Percentiles rank a stretch among this genome's conserved stretches.
Conservation (phyloP, 805 yeast species). For the Candida vartiovaarae region DNA sequence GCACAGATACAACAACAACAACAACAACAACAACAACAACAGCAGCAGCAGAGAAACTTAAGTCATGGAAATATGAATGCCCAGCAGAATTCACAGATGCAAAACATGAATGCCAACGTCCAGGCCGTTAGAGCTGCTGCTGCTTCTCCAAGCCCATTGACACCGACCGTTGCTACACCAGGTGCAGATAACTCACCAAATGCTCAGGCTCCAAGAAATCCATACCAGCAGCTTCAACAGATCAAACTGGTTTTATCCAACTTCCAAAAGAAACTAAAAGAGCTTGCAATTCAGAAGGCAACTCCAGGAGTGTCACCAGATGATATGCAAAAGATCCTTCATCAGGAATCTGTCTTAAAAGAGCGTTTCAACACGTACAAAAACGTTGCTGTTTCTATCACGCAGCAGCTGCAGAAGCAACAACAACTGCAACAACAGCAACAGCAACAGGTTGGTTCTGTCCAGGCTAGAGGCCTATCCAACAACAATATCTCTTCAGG, state of each 20-base stretch:
- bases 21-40: slow-evolving; percentile 1
- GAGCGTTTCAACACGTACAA: slow-evolving; percentile 42
- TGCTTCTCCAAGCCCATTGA: slow-evolving; percentile 16
- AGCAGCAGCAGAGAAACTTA: slow-evolving; percentile 21
- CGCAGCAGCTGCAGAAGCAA: slow-evolving; percentile 9
- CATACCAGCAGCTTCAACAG: slow-evolving; percentile 32
- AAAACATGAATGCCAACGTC: slow-evolving; percentile 1
- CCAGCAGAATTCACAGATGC: slow-evolving; percentile 9
- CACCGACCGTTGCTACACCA: slow-evolving; percentile 6
- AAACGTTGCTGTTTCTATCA: slow-evolving; percentile 30
- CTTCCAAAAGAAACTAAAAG: slow-evolving; percentile 41
- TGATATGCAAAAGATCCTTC: slow-evolving; percentile 35
- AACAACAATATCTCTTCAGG: no score
- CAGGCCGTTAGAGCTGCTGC: slow-evolving; percentile 3
- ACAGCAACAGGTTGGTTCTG: slow-evolving; percentile 1
- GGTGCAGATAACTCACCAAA: slow-evolving; percentile 5
- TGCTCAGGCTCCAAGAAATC: slow-evolving; percentile 8
- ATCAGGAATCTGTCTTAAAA: slow-evolving; percentile 42
- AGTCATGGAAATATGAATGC: slow-evolving; percentile 12
- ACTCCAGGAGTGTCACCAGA: slow-evolving; percentile 39
- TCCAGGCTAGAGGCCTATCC: slow-evolving; percentile 1
- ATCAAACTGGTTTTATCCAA: slow-evolving; percentile 42
- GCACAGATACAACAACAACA: slow-evolving; percentile 4
- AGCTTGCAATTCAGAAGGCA: slow-evolving; percentile 42
- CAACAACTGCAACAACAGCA: slow-evolving; percentile 13